Percentiles rank a stretch among this genome's conserved stretches.
These are phyloP conservation scores for Monilinia vaccinii-corymbosi DNA, from an alignment of 2,329 filamentous ascomycete genomes.

Conservation along the genomic window DNA sequence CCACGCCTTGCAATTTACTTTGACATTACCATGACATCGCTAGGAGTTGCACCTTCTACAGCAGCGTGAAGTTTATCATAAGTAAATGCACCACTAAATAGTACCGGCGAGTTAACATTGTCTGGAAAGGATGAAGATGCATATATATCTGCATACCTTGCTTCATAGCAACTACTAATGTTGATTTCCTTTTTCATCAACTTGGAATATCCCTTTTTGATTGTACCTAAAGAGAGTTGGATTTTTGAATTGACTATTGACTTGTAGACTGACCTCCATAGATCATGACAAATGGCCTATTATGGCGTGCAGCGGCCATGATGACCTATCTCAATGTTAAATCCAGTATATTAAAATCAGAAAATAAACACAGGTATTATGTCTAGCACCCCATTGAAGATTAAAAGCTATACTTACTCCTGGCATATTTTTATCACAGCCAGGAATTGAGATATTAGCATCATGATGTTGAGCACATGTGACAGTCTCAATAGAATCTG, in stretches of 20 bases:
- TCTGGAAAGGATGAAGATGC: not conserved
- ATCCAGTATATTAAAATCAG: not conserved
- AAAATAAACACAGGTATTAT: not conserved
- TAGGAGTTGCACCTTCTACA: slow-evolving; percentile 51
- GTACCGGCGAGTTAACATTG: not conserved
- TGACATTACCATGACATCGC: slow-evolving; percentile 55
- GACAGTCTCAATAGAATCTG: slow-evolving; percentile 87
- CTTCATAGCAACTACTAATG: slow-evolving; percentile 50
- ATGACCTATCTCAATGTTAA: slow-evolving; percentile 32
- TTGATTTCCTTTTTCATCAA: slow-evolving; percentile 74
- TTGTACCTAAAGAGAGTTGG: slow-evolving; percentile 48
- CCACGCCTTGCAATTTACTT: not conserved
- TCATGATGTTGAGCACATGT: slow-evolving; percentile 84
- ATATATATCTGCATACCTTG: not conserved
- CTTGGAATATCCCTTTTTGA: slow-evolving; percentile 74
- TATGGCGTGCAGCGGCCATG: slow-evolving; percentile 86
- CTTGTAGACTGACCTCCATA: slow-evolving; percentile 48
- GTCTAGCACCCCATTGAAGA: not conserved
- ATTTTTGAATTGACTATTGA: not conserved
- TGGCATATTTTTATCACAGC: slow-evolving; percentile 98
- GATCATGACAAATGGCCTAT: slow-evolving; percentile 88
- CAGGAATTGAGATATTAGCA: slow-evolving; percentile 85
- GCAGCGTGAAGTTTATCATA: slow-evolving; percentile 71
- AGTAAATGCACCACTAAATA: slow-evolving; percentile 54
- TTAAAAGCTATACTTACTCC: slow-evolving; percentile 34